phyloP scores from a whole-genome alignment of 331 rosid species.

The Rhamnella rubrinervis region DNA sequence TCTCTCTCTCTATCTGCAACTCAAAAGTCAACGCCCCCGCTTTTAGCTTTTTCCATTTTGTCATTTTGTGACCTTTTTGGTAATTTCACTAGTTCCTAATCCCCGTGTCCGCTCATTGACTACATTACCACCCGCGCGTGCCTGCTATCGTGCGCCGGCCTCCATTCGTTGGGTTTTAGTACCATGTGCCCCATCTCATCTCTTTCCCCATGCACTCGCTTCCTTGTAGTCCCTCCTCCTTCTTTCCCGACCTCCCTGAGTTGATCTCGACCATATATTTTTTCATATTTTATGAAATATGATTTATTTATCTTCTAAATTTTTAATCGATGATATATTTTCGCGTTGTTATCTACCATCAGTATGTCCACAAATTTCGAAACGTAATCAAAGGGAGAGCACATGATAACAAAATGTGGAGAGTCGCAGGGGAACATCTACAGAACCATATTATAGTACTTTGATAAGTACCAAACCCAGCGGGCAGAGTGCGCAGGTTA shows the following conservation, averaged over 20 bases:
- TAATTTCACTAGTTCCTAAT: not conserved
- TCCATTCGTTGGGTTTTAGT: not conserved
- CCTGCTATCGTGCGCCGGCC: constrained; percentile 40
- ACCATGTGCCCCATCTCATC: constrained; percentile 1
- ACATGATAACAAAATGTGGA: not conserved
- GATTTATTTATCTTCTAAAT: too few species aligned
- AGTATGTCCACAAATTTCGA: too few species aligned
- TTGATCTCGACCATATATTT: too few species aligned
- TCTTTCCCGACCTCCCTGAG: too few species aligned
- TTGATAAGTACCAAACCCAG: not conserved
- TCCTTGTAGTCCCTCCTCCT: not conserved
- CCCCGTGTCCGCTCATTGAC: constrained; percentile 45
- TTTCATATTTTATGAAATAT: too few species aligned
- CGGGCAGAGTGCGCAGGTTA: constrained; percentile 34
- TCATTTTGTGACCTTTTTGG: constrained; percentile 27
- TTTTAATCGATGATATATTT: too few species aligned
- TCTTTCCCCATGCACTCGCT: constrained; percentile 7
- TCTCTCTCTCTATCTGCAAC: not conserved
- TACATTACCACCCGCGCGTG: constrained; percentile 15
- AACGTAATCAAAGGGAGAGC: not conserved
- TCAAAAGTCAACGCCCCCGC: constrained; percentile 72
- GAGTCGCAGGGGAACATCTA: not conserved
- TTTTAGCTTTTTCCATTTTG: constrained; percentile 15
- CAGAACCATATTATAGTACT: not conserved
- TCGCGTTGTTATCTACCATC: too few species aligned